These are phyloP conservation scores for Senecio squalidus DNA, from an alignment of 140 eudicot genomes.

Conservation along the genomic window DNA sequence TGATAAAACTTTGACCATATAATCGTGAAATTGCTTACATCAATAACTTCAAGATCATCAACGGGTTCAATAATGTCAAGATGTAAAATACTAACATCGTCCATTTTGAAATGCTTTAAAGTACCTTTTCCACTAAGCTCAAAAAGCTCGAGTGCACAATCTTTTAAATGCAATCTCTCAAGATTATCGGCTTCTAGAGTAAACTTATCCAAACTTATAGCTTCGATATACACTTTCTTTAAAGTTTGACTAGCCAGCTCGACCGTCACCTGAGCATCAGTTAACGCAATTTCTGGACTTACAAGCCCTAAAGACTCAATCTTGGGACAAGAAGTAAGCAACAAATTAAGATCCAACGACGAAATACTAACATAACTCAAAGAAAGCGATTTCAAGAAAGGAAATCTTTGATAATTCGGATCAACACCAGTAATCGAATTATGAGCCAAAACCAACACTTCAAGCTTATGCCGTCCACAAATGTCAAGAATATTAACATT, in stretches of 20 bases:
- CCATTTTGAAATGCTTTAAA: constrained; percentile 63
- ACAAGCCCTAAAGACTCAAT: constrained; percentile 62
- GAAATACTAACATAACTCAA: constrained; percentile 74
- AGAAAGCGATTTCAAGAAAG: constrained; percentile 57
- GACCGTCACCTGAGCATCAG: constrained; percentile 65
- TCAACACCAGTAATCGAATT: constrained; percentile 69
- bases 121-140: constrained; percentile 69
- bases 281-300: constrained; percentile 66
- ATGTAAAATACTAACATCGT: constrained; percentile 80
- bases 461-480: constrained; percentile 71
- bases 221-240: constrained; percentile 65
- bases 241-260: constrained; percentile 56
- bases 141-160: constrained; percentile 74
- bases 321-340: constrained; percentile 69
- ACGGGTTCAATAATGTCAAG: constrained; percentile 69
- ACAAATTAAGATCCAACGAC: constrained; percentile 65
- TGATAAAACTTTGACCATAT: constrained; percentile 82
- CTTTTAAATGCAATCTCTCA: constrained; percentile 67
- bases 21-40: constrained; percentile 72
- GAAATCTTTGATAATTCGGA: constrained; percentile 68
- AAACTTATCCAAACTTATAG: constrained; percentile 76
- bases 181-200: constrained; percentile 71
- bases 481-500: constrained; percentile 74
- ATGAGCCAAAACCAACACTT: constrained; percentile 63
- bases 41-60: constrained; percentile 72